Percentiles rank a stretch among this genome's conserved stretches.
Conservation (phyloP, 352 stramenopile species). For the Globisporangium takayamanum region DNA sequence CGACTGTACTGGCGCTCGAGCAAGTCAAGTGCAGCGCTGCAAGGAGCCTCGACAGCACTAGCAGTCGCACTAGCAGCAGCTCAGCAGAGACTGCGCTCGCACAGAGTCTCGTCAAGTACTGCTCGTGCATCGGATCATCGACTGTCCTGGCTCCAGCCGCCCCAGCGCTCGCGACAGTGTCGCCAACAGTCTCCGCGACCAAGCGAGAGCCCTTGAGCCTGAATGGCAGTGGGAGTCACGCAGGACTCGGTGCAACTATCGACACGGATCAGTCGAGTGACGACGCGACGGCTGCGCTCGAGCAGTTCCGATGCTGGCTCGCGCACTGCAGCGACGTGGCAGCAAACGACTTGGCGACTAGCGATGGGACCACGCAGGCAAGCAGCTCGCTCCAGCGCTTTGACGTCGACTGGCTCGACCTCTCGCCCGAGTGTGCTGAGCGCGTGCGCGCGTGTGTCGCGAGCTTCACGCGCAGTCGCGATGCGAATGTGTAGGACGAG, state of each 20-base stretch:
- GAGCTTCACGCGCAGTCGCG: constrained; percentile 17
- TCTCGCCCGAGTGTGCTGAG: constrained; percentile 18
- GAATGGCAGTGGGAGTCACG: not conserved
- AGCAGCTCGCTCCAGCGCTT: constrained; percentile 17
- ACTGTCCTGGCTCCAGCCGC: no score
- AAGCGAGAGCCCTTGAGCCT: not conserved
- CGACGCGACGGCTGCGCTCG: constrained; percentile 1
- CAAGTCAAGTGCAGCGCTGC: constrained; percentile 6
- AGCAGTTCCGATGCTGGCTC: constrained; percentile 19
- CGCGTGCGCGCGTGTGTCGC: constrained; percentile 22
- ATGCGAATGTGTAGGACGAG: not conserved
- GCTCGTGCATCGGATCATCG: constrained; percentile 1
- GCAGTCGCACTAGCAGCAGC: not conserved
- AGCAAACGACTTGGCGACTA: constrained; percentile 11
- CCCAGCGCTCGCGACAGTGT: not conserved
- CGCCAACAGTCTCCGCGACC: not conserved
- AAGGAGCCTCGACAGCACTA: not conserved
- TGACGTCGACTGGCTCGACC: constrained; percentile 21
- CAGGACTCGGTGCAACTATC: not conserved
- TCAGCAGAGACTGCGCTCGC: not conserved
- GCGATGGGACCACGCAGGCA: constrained; percentile 1
- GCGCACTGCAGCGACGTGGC: constrained; percentile 19
- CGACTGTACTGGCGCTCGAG: constrained; percentile 4
- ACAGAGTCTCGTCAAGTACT: constrained; percentile 9
- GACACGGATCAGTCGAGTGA: not conserved